Conservation (phyloP, 768 basidiomycete genomes). For the Hericium coralloides region DNA sequence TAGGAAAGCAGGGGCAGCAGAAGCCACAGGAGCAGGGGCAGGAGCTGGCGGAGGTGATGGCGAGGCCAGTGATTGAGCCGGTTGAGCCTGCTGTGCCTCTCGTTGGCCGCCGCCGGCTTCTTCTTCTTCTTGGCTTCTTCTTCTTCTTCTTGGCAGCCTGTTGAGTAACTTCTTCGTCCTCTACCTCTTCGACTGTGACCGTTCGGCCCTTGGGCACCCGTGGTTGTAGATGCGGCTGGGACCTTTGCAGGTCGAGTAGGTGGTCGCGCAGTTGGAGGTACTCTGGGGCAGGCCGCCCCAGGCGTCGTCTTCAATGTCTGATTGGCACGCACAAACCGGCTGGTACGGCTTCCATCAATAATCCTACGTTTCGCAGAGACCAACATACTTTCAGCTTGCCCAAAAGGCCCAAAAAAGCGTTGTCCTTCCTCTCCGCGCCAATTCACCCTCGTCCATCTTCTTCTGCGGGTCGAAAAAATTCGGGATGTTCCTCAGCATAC, state of each 20-base stretch:
- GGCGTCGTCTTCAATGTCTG: slow-evolving; percentile 33
- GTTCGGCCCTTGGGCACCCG: slow-evolving; percentile 25
- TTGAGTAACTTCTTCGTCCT: slow-evolving; percentile 51
- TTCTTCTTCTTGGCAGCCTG: slow-evolving; percentile 50
- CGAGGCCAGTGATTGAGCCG: slow-evolving; percentile 13
- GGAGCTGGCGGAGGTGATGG: slow-evolving; percentile 2
- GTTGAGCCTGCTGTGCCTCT: slow-evolving; percentile 13
- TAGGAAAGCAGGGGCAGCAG: not conserved
- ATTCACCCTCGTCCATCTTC: slow-evolving; percentile 28
- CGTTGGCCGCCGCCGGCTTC: slow-evolving; percentile 22
- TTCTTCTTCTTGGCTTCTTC: slow-evolving; percentile 73
- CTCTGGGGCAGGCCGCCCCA: slow-evolving; percentile 1
- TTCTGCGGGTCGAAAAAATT: slow-evolving; percentile 46
- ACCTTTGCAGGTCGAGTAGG: not conserved
- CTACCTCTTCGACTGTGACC: slow-evolving; percentile 62
- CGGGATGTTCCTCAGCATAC: slow-evolving; percentile 39
- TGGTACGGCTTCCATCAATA: slow-evolving; percentile 16
- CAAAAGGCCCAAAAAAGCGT: slow-evolving; percentile 72
- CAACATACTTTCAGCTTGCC: slow-evolving; percentile 55
- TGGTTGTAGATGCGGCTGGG: not conserved
- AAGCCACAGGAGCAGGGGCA: not conserved
- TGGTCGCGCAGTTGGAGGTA: not conserved
- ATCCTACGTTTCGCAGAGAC: not conserved
- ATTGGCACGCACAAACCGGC: slow-evolving; percentile 52
- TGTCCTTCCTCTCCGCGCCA: slow-evolving; percentile 50